These are phyloP conservation scores for Ceratocystis alfenasii DNA, from an alignment of 2,329 filamentous ascomycete genomes.

Conservation along the genomic window DNA sequence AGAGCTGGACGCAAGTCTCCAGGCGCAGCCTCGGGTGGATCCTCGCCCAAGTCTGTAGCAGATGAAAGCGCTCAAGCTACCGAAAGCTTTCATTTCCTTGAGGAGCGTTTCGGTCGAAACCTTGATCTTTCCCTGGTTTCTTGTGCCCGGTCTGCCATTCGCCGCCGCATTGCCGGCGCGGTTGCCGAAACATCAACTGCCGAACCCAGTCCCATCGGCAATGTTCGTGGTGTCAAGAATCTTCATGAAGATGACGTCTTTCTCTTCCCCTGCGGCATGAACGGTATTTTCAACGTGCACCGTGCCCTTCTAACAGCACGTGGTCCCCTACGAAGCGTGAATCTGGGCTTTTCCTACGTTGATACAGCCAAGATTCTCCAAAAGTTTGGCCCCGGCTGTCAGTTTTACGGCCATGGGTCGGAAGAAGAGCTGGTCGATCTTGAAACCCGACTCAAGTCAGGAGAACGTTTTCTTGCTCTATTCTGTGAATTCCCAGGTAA, in stretches of 20 bases:
- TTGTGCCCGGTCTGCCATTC: conserved; percentile 75
- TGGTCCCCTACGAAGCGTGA: conserved; percentile 62
- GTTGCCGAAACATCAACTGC: conserved; percentile 47
- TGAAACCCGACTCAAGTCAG: conserved; percentile 54
- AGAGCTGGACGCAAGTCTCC: conserved; percentile 12
- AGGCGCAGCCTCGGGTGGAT: conserved; percentile 15
- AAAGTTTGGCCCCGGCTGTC: conserved; percentile 81
- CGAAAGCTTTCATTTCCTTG: conserved; percentile 72
- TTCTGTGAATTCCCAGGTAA: conserved; percentile 96
- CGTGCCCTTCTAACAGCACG: conserved; percentile 55
- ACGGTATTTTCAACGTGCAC: conserved; percentile 83
- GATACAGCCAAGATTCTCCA: conserved; percentile 90
- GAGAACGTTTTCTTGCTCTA: conserved; percentile 67
- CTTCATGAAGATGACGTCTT: conserved; percentile 81
- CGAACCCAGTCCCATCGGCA: conserved; percentile 26
- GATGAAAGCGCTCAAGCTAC: conserved; percentile 28
- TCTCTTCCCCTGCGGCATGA: conserved; percentile 85
- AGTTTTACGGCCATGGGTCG: conserved; percentile 77
- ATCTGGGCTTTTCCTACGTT: conserved; percentile 94
- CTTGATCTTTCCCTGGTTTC: conserved; percentile 66
- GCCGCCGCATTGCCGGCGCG: conserved; percentile 76
- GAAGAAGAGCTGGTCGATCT: conserved; percentile 71
- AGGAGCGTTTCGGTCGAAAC: conserved; percentile 89
- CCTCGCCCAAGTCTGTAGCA: conserved; percentile 23
- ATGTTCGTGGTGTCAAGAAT: conserved; percentile 45